Evolutionary conservation across 139 green algal species (phyloP).

Genomic region (Picochlorum sp.): DNA sequence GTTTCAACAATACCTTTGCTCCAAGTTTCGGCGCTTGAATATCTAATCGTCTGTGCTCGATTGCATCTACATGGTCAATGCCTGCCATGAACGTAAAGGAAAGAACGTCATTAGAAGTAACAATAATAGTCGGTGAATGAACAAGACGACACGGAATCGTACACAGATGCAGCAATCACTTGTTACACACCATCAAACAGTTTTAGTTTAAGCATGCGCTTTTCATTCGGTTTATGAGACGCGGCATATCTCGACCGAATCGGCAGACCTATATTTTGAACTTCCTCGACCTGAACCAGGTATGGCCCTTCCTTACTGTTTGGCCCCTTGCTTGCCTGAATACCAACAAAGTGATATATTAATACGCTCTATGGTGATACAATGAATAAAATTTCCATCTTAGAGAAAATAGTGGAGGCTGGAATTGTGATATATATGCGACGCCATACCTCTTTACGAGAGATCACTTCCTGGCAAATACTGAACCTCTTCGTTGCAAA

Average conservation of each 20-base stretch:
- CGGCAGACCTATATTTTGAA: constrained; percentile 44
- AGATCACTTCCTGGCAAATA: background rate
- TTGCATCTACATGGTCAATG: background rate
- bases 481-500: background rate
- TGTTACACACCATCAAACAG: background rate
- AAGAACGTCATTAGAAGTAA: no score
- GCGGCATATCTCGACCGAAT: constrained; percentile 37
- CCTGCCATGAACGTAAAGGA: background rate
- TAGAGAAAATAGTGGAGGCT: no score
- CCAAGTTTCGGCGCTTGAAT: background rate
- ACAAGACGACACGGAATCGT: background rate
- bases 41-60: background rate
- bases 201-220: background rate
- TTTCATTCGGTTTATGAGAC: constrained; percentile 15
- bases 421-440: no score
- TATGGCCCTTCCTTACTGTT: no score
- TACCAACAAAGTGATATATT: no score
- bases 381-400: no score
- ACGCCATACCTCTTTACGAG: no score
- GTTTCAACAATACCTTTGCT: background rate
- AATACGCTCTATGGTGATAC: no score
- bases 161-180: background rate
- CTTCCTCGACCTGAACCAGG: constrained; percentile 64
- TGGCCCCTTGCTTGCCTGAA: no score
- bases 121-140: no score